Percentiles rank a stretch among this genome's conserved stretches.
Evolutionary conservation across 2,329 filamentous ascomycete genomes (phyloP).

Genomic region (Cladosporium velox): DNA sequence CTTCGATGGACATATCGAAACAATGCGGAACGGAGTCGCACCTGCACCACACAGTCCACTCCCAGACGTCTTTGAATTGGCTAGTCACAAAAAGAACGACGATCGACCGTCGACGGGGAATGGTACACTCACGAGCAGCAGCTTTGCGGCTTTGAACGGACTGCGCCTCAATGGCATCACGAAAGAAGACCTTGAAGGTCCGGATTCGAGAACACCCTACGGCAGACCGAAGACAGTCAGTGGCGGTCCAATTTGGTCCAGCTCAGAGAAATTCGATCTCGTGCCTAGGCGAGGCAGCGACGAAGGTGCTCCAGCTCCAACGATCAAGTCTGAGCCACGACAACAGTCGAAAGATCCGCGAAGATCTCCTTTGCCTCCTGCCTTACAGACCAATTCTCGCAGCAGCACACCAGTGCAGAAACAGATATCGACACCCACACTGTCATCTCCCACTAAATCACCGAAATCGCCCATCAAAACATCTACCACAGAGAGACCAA

Average conservation of each 20-base stretch:
- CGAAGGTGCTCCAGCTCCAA: conserved; percentile 7
- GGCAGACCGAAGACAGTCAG: conserved; percentile 34
- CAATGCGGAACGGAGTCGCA: conserved; percentile 2
- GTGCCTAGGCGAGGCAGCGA: conserved; percentile 12
- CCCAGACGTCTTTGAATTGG: conserved; percentile 31
- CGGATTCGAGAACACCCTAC: conserved; percentile 22
- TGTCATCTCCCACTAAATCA: conserved; percentile 3
- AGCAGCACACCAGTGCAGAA: conserved; percentile 15
- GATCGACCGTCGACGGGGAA: conserved; percentile 32
- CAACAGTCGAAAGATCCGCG: conserved; percentile 1
- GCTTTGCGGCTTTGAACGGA: conserved; percentile 31
- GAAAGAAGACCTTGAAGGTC: conserved; percentile 26
- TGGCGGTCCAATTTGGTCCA: conserved; percentile 18
- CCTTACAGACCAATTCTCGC: not conserved
- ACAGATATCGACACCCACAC: not conserved
- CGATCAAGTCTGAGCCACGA: conserved; percentile 9
- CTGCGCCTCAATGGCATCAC: conserved; percentile 38
- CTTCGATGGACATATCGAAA: conserved; percentile 20
- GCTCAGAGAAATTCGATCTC: not conserved
- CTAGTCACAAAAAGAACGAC: conserved; percentile 24
- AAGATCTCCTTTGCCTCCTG: not conserved
- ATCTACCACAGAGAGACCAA: not conserved
- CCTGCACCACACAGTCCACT: conserved; percentile 3
- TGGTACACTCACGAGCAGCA: conserved; percentile 17
- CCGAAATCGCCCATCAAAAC: not conserved